Evolutionary conservation across 495 filamentous ascomycete species (phyloP).

Genomic region (Cetradonia linearis): DNA sequence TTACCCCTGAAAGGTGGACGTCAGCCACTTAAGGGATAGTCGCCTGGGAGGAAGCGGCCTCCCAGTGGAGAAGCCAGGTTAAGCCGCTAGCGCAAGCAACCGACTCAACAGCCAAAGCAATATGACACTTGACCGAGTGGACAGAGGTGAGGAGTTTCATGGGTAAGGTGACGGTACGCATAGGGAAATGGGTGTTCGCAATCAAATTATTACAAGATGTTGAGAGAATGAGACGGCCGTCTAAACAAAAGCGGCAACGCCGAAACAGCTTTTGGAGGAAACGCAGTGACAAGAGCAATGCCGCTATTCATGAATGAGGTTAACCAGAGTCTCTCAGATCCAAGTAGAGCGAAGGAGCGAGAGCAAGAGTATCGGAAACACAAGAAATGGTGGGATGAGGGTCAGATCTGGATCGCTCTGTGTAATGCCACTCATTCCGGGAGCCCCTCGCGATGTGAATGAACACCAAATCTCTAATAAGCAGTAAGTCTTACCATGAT

Average conservation of each 20-base stretch:
- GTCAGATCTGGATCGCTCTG: slow-evolving; percentile 9
- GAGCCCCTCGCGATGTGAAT: background rate
- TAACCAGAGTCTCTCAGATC: background rate
- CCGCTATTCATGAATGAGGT: background rate
- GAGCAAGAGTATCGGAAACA: slow-evolving; percentile 3
- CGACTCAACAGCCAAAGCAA: background rate
- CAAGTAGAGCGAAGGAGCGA: background rate
- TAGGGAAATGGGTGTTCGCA: slow-evolving; percentile 9
- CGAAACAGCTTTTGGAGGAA: background rate
- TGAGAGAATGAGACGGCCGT: background rate
- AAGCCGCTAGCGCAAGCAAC: no score
- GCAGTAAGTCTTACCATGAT: background rate
- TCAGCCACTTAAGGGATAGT: no score
- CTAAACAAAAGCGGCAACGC: background rate
- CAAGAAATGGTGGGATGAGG: slow-evolving; percentile 5
- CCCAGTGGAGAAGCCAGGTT: background rate
- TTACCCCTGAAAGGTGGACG: no score
- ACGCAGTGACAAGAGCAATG: background rate
- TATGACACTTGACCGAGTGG: background rate
- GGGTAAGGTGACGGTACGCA: slow-evolving; percentile 1
- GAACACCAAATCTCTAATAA: background rate
- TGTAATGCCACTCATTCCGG: slow-evolving; percentile 10
- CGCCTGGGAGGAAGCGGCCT: background rate
- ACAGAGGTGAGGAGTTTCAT: background rate
- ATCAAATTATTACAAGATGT: slow-evolving; percentile 10